Evolutionary conservation across 2,329 filamentous ascomycete genomes (phyloP), one percentile per base, ranked within the genome.

Genomic region (Arthrobotrys musiformis): DNA sequence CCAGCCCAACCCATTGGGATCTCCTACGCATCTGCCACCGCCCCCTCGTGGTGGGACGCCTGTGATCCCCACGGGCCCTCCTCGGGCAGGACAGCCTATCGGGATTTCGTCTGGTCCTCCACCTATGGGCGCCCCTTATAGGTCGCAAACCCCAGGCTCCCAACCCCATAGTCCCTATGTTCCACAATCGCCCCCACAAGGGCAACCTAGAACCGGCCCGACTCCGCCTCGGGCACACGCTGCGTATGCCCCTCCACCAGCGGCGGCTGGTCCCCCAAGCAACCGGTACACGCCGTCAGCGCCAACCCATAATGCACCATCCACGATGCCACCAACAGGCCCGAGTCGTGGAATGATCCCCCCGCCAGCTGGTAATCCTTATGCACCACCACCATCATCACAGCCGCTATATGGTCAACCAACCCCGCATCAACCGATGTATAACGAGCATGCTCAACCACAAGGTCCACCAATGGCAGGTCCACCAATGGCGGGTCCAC

Each of bases 1-100:
- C 44, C 58, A 61, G 13, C 87, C 90, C 30, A 91, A 92, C 52
- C 92, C 93, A 62, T 89, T 92, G 6, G 92, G 93, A 42, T 93
- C 94, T 61, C 93, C 94, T 4, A 97, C 96, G 85, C n/a, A n/a
- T n/a, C 87, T 89, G 33, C 89, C 89, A 75, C 90, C 88, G 74
- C 96, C 93, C 35, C 93, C 93, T 30, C 85, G 87, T 33, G 83
- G 80, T 58, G 88, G 87, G 7, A 87, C 87, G 67, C 86, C 88
- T n/a, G n/a, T n/a, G n/a, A n/a, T n/a, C n/a, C 33, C 19, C 26
- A 24, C 90, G 90, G 46, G n/a, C n/a, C 84, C 87, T 9, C 81
- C 84, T 1, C 13, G 84, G 85, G 78, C 81, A 61, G 69, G 79
- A 48, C 56, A 64, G 58, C 3, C 77, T 52, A 17, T 60, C 75